Base-by-base conservation (phyloP, 2,329 filamentous ascomycete genomes). In the Epichloe sibirici region DNA sequence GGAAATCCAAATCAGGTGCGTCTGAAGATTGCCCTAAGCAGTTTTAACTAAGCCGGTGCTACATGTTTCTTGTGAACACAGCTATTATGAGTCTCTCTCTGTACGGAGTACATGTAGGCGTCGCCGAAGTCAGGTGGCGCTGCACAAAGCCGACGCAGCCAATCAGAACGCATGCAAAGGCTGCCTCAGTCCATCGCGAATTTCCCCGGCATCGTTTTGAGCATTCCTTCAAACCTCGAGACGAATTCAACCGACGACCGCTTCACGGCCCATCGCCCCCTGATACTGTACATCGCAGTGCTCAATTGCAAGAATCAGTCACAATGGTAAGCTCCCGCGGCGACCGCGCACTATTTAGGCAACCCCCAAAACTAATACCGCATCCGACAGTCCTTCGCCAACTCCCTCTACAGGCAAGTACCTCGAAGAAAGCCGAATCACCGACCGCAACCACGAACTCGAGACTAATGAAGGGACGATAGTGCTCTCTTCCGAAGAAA, bases 401-500 rank as follows among this genome's bases (percentile, higher is more conserved):
- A 50, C 34, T 31, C 51, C 38, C 11, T 71, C 61, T 71, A 71
- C 66, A 66, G 63, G 69, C 66, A 70, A 69, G 69, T 68, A 52
- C 53, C 50, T 28, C 46, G 51, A 52, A 52, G 54, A 52, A 59
- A 56, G 51, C 59, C 51, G 45, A 56, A 56, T 35, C 9, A 17
- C 49, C 15, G 12, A 38, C 15, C 28, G 34, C 56, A 49, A 54
- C 48, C 53, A 52, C 51, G 52, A 57, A 35, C 38, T 17, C 53
- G 55, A 55, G 56, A 56, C 62, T 67, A 57, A 68, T 56, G 44
- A 54, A 46, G 53, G 31, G 42, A 31, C 23, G 57, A 60, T 72
- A 97, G 93, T 77, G 72, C 82, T 66, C 65, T 97, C 62, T 85
- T 97, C 78, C 84, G 86, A 71, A 84, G 80, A 69, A 98, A 98